Conservation (phyloP, 495 filamentous ascomycete genomes). For the Hypomontagnella monticulosa region DNA sequence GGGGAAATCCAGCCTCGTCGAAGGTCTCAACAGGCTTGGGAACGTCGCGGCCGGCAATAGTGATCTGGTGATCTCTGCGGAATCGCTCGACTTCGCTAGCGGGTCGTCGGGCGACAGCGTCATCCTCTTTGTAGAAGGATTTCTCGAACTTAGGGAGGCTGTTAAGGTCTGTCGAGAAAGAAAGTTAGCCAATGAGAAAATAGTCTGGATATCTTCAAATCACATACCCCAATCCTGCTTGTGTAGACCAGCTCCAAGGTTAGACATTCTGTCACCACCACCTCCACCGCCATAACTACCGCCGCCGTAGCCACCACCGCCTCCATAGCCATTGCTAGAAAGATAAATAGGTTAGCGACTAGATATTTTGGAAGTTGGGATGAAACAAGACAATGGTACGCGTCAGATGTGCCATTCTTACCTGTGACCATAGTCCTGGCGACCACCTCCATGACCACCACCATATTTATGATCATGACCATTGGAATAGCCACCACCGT, state of each 20-base stretch:
- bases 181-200: constrained; percentile 25
- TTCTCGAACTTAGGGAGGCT: constrained; percentile 97
- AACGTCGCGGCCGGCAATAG: constrained; percentile 77
- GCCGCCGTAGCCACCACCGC: constrained; percentile 56
- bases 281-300: constrained; percentile 64
- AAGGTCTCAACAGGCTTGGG: constrained; percentile 95
- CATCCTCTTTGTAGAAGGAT: constrained; percentile 97
- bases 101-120: constrained; percentile 76
- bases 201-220: not conserved
- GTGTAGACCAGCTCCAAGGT: constrained; percentile 85
- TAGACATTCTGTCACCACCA: constrained; percentile 92
- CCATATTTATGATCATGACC: constrained; percentile 55
- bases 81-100: constrained; percentile 85
- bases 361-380: not conserved
- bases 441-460: constrained; percentile 44
- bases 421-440: constrained; percentile 48
- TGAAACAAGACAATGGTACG: not conserved
- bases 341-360: constrained; percentile 33
- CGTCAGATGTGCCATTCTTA: constrained; percentile 28
- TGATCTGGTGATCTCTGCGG: constrained; percentile 81
- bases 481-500: constrained; percentile 57
- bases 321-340: constrained; percentile 47
- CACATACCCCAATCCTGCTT: constrained; percentile 85
- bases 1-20: constrained; percentile 96
- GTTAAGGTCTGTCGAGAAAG: constrained; percentile 68